A percentile compares a stretch with the other conserved stretches of the same genome.
These are phyloP conservation scores for Pseudogymnoascus verrucosus DNA, from an alignment of 2,329 filamentous ascomycete genomes.

Conservation along the genomic window DNA sequence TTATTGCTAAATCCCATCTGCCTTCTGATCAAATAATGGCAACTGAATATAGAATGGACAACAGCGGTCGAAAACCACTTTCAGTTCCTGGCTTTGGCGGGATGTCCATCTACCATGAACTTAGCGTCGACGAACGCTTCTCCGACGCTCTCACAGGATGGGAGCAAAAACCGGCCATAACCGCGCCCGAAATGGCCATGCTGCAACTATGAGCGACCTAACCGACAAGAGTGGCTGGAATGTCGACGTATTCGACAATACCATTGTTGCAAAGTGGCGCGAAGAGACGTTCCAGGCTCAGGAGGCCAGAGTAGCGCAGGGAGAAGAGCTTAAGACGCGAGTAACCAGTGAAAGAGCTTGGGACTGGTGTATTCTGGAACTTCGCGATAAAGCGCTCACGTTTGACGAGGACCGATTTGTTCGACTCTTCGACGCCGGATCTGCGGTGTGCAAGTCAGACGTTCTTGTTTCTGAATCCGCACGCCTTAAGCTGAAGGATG, in stretches of 20 bases:
- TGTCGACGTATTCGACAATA: conserved; percentile 12
- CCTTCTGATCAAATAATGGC: neutral
- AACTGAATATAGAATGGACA: neutral
- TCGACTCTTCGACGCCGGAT: conserved; percentile 14
- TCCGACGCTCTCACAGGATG: neutral
- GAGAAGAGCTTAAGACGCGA: neutral
- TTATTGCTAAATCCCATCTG: neutral
- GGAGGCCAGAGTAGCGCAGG: neutral
- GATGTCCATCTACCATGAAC: neutral
- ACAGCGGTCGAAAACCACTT: neutral
- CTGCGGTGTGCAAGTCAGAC: conserved; percentile 25
- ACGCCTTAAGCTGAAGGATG: too few relatives aligned
- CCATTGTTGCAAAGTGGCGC: conserved; percentile 17
- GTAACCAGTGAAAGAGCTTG: conserved; percentile 11
- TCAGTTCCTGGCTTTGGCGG: neutral
- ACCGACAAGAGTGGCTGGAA: neutral
- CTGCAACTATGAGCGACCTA: neutral
- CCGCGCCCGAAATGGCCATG: neutral
- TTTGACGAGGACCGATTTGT: conserved; percentile 6
- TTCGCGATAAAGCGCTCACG: conserved; percentile 11
- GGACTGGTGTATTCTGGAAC: conserved; percentile 13
- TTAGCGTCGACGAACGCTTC: neutral
- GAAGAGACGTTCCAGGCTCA: conserved; percentile 13
- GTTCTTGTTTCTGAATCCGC: too few relatives aligned
- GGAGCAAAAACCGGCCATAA: neutral